Base-by-base conservation (phyloP, 306 rosid species). In the Parietaria judaica region DNA sequence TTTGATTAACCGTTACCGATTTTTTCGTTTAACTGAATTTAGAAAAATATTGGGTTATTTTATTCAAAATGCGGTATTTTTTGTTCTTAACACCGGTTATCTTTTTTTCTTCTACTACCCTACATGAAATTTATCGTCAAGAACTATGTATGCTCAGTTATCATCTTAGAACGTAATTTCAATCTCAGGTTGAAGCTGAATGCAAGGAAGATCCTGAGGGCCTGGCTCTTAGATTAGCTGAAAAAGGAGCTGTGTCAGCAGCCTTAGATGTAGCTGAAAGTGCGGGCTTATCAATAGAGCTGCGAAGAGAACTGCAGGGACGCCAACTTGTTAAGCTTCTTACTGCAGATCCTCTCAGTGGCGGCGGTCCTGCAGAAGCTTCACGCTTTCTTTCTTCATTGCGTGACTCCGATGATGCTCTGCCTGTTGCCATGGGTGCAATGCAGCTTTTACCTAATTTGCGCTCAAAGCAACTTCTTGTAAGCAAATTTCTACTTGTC, bases 321-420 rank as follows among this genome's bases (percentile, higher is more conserved):
- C 79, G 98, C 59, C 98, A 91, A 75, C 98, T 91, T 71, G 98
- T 91, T 80, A 91, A 91, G 75, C 98, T 91, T 84, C 82, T 91
- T 59, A 88, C 96, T 50, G 98, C 98, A 14, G 98, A 91, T 67
- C 98, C 98, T 66, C 98, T 91, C 51, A 85, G 74, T 78, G 98
- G 98, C 56, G 98, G 98, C 50, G 98, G 96, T 71, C 96, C 96
- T 60, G 96, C 98, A 68, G 98, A 91, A 86, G 98, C 96, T 66
- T 91, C 98, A 5, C 98, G 96, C 41, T 91, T 91, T 79, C 98
- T 91, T 74, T 91, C 98, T 68, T 91, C 98, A 14, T 74, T 91
- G 61, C 83, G 95, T 66, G 96, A 88, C 75, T 78, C 89, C 13
- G 88, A 91, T 68, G 98, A 91, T 81, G 98, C 98, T 70, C 69